Evolutionary conservation across 805 yeast genomes (phyloP), one percentile per base, ranked within the genome.

Genomic region (Metschnikowia noctiluminum): DNA sequence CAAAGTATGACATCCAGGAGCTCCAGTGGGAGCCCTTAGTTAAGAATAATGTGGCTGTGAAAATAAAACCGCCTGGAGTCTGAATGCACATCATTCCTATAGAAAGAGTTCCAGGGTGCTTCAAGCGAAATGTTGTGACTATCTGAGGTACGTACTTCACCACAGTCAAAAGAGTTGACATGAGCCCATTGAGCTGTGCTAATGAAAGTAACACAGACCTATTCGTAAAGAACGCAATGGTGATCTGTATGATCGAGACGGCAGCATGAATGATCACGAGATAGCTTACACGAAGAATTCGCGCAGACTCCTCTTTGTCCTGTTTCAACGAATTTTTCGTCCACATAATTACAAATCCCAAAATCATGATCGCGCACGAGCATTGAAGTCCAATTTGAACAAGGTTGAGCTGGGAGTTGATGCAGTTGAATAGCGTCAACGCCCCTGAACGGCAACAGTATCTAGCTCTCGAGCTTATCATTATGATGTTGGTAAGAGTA

Each of bases 31-130:
- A 80, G 7, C 89, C 94, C 38, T 86, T 85, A 41, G 90, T 80
- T 50, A 79, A 63, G 46, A 80, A 85, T 45, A 89, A 69, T 1
- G 87, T 80, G n/a, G 80, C 74, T 2, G 94, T 79, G 87, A 92
- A 89, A 2, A 88, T 48, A 54, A 78, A 85, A 14, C 96, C 96
- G 13, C 96, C 96, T 0, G 96, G 96, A 15, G 95, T 87, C 63
- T 89, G 96, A 54, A 89, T 77, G 38, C 82, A 68, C 92, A 89
- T 86, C 89, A 87, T 87, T 7, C 82, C 78, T 10, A 87, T 71
- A 0, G 95, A 87, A 21, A 89, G 71, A 0, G 90, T 83, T 9
- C 96, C 96, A 0, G 95, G 84, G 54, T 83, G 90, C 59, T 85
- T 84, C 51, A 89, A 72, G 1, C 52, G 60, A 58, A 73, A 85